Evolutionary conservation across 495 filamentous ascomycete genomes (phyloP).

Genomic region (Aspergillus funiculosus): DNA sequence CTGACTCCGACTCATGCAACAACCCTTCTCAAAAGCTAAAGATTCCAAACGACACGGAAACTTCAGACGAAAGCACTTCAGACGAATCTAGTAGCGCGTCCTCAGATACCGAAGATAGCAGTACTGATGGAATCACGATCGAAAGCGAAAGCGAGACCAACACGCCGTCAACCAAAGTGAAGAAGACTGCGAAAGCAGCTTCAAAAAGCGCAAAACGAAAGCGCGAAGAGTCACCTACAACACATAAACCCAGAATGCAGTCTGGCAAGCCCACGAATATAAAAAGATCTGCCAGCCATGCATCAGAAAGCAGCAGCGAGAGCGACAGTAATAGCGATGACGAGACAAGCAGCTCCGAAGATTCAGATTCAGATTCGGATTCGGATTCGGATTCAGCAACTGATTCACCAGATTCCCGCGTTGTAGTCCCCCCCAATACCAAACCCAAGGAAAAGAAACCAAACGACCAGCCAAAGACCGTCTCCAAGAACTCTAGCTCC

Average conservation of each 20-base stretch:
- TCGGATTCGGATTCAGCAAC: no score
- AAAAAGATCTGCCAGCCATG: background rate
- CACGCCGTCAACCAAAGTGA: background rate
- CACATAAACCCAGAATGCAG: background rate
- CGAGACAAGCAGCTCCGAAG: constrained; percentile 1
- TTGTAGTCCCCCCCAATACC: no score
- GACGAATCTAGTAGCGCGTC: background rate
- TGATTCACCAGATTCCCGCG: no score
- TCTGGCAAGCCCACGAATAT: background rate
- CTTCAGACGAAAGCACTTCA: background rate
- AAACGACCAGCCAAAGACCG: no score
- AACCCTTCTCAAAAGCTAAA: background rate
- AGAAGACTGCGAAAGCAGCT: background rate
- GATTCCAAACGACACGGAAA: background rate
- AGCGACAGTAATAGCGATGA: constrained; percentile 6
- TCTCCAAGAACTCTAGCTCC: no score
- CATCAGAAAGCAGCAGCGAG: background rate
- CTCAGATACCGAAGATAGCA: constrained; percentile 11
- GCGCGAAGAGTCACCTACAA: background rate
- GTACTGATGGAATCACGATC: no score
- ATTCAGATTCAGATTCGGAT: background rate
- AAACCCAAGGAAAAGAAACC: no score
- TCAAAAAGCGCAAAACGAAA: background rate
- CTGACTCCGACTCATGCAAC: background rate
- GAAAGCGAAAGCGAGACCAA: background rate